These are phyloP conservation scores for Calophaca sinica DNA, from an alignment of 306 rosid genomes.

Conservation along the genomic window DNA sequence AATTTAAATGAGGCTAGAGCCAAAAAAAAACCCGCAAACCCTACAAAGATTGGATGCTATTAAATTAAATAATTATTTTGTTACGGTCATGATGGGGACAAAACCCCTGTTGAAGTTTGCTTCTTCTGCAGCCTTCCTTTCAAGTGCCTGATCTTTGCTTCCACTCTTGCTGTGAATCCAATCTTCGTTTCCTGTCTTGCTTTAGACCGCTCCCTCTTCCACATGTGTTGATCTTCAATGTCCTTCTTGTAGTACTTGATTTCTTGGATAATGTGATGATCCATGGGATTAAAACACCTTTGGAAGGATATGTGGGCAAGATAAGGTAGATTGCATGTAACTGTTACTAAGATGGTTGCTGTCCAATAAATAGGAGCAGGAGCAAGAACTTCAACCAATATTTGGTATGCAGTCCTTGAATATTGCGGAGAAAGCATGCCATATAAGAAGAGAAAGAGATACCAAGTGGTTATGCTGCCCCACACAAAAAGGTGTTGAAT, in stretches of 20 bases:
- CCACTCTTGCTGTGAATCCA: conserved; percentile 95
- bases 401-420: conserved; percentile 67
- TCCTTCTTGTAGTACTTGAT: conserved; percentile 85
- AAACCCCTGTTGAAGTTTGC: conserved; percentile 44
- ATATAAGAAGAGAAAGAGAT: conserved; percentile 77
- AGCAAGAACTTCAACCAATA: conserved; percentile 81
- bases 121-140: conserved; percentile 82
- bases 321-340: conserved; percentile 87
- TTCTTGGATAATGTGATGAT: conserved; percentile 90
- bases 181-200: conserved; percentile 93
- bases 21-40: conserved; percentile 39
- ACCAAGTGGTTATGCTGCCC: conserved; percentile 92
- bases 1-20: conserved; percentile 49
- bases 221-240: conserved; percentile 82
- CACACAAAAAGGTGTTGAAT: conserved; percentile 88
- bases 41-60: conserved; percentile 48
- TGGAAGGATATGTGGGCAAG: conserved; percentile 83
- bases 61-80: conserved; percentile 35
- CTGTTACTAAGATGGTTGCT: conserved; percentile 73
- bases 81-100: conserved; percentile 51
- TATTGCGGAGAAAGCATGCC: conserved; percentile 71
- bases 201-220: conserved; percentile 85
- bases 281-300: conserved; percentile 90
- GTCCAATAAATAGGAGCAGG: conserved; percentile 91
- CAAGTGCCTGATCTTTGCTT: conserved; percentile 80